Base-by-base conservation (phyloP, 768 basidiomycete genomes). In the Pholiota conissans region DNA sequence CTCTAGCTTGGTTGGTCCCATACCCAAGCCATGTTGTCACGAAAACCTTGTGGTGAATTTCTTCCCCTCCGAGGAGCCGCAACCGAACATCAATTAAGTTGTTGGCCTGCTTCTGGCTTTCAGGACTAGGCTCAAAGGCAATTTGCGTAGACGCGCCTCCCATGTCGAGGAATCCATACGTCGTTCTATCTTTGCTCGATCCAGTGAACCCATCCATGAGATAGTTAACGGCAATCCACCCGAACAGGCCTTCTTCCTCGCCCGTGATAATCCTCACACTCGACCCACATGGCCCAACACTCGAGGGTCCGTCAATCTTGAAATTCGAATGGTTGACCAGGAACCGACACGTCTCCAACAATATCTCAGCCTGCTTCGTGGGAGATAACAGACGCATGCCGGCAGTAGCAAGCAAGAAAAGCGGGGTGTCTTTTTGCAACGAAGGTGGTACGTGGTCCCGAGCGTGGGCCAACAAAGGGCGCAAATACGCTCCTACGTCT, bases 201-300 rank as follows among this genome's bases (percentile, higher is more conserved):
- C 80, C 79, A 7, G 77, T 78, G 67, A 99, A 99, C 1, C 95
- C 96, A 67, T 98, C 91, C 93, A 98, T 95, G 49, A 98, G 86
- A 71, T 99, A 98, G 73, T 98, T 99, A 65, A 98, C 94, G 0
- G 95, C 95, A 56, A 99, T 94, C 97, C 97, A 99, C 0, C 97
- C 97, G 72, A 95, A 98, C 40, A 98, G 76, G 0, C 97, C 97
- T 68, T 99, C 97, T 73, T 99, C 97, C 73, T 98, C 95, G 57
- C 97, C 97, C 3, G 93, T 92, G 65, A 98, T 98, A 60, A 98
- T 93, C 42, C 90, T 86, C 2, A 98, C 86, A 65, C 90, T 95
- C 48, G 91, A 84, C n/a, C 92, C 92, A 70, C 96, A 99, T 3
- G 92, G 93, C 9, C 93, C 93, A 34, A 77, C 74, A 4, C 76